phyloP scores from a whole-genome alignment of 495 filamentous ascomycete species.

The Neurospora intermedia region DNA sequence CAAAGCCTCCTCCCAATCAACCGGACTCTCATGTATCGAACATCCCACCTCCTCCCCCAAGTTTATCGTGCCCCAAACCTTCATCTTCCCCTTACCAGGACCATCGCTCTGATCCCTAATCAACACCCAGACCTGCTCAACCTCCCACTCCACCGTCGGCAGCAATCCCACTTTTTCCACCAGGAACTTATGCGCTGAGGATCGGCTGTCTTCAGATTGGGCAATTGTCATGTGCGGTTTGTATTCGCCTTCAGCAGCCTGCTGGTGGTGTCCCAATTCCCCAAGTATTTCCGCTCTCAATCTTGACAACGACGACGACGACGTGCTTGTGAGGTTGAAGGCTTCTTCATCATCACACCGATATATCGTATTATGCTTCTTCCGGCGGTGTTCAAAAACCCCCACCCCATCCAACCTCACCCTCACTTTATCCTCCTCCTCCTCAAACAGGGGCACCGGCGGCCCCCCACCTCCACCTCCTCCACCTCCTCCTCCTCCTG shows the following conservation, averaged over 20 bases:
- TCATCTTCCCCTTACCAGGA: constrained; percentile 22
- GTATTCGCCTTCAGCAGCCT: background rate
- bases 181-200: constrained; percentile 28
- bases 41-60: background rate
- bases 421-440: constrained; percentile 1
- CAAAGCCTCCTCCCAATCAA: constrained; percentile 13
- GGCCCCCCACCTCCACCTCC: background rate
- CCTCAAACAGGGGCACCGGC: accelerated
- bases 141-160: constrained; percentile 30
- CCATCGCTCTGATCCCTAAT: constrained; percentile 27
- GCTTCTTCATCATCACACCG: constrained; percentile 2
- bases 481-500: background rate
- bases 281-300: constrained; percentile 14
- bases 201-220: constrained; percentile 32
- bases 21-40: background rate
- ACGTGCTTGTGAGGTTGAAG: too few relatives aligned
- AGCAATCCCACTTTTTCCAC: constrained; percentile 34
- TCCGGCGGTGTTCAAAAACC: constrained; percentile 33
- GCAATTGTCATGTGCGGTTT: constrained; percentile 44
- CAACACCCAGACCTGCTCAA: constrained; percentile 33
- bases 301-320: too few relatives aligned
- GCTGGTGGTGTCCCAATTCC: constrained; percentile 11
- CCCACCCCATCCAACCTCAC: constrained; percentile 26
- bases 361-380: constrained; percentile 36
- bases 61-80: constrained; percentile 36